Conservation (phyloP, 2,329 filamentous ascomycete species). For the Clonostachys sp. region DNA sequence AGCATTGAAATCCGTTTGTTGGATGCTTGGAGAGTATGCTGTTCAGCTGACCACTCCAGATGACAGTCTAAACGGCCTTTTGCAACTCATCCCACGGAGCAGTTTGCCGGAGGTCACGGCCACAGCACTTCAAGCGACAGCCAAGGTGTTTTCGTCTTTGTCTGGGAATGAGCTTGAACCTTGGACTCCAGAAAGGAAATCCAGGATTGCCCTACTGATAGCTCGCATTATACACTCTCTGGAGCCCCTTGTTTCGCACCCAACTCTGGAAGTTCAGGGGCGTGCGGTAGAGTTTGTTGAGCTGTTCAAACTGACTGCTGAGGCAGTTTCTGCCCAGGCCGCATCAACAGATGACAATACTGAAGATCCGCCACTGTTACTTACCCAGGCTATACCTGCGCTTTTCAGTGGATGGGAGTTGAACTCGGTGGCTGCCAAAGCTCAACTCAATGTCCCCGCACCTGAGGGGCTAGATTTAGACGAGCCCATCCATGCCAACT, state of each 20-base stretch:
- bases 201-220: slow-evolving; percentile 71
- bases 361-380: slow-evolving; percentile 72
- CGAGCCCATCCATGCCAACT: slow-evolving; percentile 72
- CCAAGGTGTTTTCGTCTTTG: slow-evolving; percentile 77
- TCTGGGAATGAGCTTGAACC: slow-evolving; percentile 57
- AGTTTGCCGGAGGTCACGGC: slow-evolving; percentile 64
- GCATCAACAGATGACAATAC: slow-evolving; percentile 45
- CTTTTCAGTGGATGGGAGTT: slow-evolving; percentile 84
- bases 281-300: slow-evolving; percentile 90
- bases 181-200: slow-evolving; percentile 73
- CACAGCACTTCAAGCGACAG: slow-evolving; percentile 75
- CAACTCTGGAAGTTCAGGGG: slow-evolving; percentile 90
- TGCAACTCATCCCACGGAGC: slow-evolving; percentile 59
- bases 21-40: slow-evolving; percentile 87
- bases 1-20: slow-evolving; percentile 72
- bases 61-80: slow-evolving; percentile 66
- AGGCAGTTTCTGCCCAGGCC: slow-evolving; percentile 69
- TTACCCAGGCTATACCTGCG: slow-evolving; percentile 86
- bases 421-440: slow-evolving; percentile 80
- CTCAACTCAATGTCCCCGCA: slow-evolving; percentile 80
- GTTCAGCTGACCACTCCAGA: slow-evolving; percentile 65
- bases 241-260: slow-evolving; percentile 75
- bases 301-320: slow-evolving; percentile 78
- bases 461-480: slow-evolving; percentile 76
- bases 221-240: slow-evolving; percentile 78